Percentiles rank a stretch among this genome's conserved stretches.
Evolutionary conservation across 1,284 basidiomycete genomes (phyloP).

Genomic region (Melampsora occidentalis): DNA sequence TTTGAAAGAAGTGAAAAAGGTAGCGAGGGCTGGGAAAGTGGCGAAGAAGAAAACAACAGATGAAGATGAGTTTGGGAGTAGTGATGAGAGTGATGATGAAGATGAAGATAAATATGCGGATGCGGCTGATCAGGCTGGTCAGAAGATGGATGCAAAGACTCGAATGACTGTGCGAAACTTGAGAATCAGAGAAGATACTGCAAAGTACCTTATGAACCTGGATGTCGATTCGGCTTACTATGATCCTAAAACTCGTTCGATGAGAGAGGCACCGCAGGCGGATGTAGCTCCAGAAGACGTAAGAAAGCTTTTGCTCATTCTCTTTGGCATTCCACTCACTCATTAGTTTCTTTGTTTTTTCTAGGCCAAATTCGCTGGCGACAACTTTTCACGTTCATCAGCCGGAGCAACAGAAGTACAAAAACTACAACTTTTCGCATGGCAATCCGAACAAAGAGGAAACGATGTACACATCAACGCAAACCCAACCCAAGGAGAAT

Average conservation of each 20-base stretch:
- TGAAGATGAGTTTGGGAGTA: slow-evolving; percentile 88
- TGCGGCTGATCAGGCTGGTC: slow-evolving; percentile 92
- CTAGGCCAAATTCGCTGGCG: slow-evolving; percentile 85
- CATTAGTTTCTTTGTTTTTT: slow-evolving; percentile 3
- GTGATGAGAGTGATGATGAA: slow-evolving; percentile 68
- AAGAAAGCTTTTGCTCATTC: slow-evolving; percentile 17
- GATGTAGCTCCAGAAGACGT: slow-evolving; percentile 80
- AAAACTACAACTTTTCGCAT: slow-evolving; percentile 89
- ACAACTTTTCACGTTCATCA: slow-evolving; percentile 86
- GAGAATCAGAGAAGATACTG: slow-evolving; percentile 97
- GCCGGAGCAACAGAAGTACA: slow-evolving; percentile 90
- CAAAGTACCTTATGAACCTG: slow-evolving; percentile 96
- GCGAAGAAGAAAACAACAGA: slow-evolving; percentile 60
- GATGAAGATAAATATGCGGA: slow-evolving; percentile 97
- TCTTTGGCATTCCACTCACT: neutral
- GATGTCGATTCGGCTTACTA: slow-evolving; percentile 96
- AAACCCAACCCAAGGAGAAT: slow-evolving; percentile 90
- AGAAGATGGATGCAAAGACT: slow-evolving; percentile 95
- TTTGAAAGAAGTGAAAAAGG: slow-evolving; percentile 70
- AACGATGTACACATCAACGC: slow-evolving; percentile 94
- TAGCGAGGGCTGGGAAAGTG: slow-evolving; percentile 70
- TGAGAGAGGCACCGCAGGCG: slow-evolving; percentile 90
- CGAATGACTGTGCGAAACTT: slow-evolving; percentile 96
- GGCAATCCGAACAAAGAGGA: slow-evolving; percentile 88
- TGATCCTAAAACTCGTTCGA: slow-evolving; percentile 97